Conservation (phyloP, 106 monocot genomes). For the Hemerocallis citrina region DNA sequence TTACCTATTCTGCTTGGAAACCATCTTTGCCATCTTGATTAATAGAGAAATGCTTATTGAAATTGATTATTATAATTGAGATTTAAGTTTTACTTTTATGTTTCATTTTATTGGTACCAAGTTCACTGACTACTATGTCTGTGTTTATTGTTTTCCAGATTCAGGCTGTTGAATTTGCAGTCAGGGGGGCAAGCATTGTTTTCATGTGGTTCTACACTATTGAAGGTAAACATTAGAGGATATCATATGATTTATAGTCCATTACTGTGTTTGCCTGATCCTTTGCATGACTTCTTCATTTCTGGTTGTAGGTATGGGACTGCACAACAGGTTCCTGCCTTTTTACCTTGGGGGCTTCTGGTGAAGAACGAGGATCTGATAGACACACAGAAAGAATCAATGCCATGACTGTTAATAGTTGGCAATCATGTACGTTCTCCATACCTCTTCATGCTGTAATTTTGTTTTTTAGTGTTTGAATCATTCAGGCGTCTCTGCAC, state of each 20-base stretch:
- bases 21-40: no score
- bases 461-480: neutral
- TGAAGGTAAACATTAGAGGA: constrained; percentile 45
- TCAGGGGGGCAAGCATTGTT: constrained; percentile 80
- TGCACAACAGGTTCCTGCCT: constrained; percentile 91
- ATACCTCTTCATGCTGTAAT: neutral
- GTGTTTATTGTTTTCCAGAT: constrained; percentile 29
- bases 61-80: no score
- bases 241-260: neutral
- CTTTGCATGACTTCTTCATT: neutral
- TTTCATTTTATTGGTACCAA: no score
- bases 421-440: constrained; percentile 70
- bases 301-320: constrained; percentile 66
- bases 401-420: constrained; percentile 79
- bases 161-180: constrained; percentile 82
- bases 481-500: no score
- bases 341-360: constrained; percentile 50
- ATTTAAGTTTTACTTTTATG: no score
- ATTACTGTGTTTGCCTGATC: neutral
- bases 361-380: constrained; percentile 33
- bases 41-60: no score
- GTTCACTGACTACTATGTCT: neutral
- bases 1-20: no score
- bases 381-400: constrained; percentile 72
- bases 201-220: constrained; percentile 73